Percentiles rank a stretch among this genome's conserved stretches.
These are phyloP conservation scores for Boletus edulis DNA, from an alignment of 768 basidiomycete genomes.

Conservation along the genomic window DNA sequence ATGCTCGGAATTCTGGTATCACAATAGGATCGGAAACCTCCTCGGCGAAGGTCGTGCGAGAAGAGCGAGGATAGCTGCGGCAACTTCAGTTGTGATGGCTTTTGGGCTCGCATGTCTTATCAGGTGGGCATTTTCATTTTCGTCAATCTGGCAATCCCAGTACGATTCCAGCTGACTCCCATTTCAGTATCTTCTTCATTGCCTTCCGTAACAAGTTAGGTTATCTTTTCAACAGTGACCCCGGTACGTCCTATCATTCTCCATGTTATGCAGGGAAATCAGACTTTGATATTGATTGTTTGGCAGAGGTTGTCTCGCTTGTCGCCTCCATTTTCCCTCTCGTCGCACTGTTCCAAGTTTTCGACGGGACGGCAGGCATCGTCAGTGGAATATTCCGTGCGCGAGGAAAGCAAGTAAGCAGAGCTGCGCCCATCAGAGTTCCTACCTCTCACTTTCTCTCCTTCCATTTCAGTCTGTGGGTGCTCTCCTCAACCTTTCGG, in stretches of 20 bases:
- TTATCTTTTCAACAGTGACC: constrained; percentile 70
- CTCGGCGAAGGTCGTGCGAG: constrained; percentile 76
- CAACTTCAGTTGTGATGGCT: constrained; percentile 63
- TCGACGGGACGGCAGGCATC: constrained; percentile 73
- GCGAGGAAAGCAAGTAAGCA: constrained; percentile 65
- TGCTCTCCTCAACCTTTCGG: constrained; percentile 58
- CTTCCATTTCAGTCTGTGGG: constrained; percentile 52
- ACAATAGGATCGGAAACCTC: constrained; percentile 76
- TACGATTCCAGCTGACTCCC: neutral
- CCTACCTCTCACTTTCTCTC: neutral
- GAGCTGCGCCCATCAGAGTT: neutral
- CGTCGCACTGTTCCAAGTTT: constrained; percentile 79
- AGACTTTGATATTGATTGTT: neutral
- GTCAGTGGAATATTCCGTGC: constrained; percentile 80
- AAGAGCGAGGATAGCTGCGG: constrained; percentile 69
- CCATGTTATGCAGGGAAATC: neutral
- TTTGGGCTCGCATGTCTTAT: constrained; percentile 62
- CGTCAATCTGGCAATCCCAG: neutral
- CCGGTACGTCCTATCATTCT: constrained; percentile 35
- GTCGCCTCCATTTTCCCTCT: constrained; percentile 70
- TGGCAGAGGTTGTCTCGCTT: constrained; percentile 41
- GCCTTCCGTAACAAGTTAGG: constrained; percentile 69
- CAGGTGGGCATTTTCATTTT: constrained; percentile 43
- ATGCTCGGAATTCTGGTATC: neutral
- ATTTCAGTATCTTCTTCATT: constrained; percentile 48